A percentile compares a stretch with the other conserved stretches of the same genome.
phyloP scores from a whole-genome alignment of 1,139 yeast species.

The Magnusiomyces suaveolens region DNA sequence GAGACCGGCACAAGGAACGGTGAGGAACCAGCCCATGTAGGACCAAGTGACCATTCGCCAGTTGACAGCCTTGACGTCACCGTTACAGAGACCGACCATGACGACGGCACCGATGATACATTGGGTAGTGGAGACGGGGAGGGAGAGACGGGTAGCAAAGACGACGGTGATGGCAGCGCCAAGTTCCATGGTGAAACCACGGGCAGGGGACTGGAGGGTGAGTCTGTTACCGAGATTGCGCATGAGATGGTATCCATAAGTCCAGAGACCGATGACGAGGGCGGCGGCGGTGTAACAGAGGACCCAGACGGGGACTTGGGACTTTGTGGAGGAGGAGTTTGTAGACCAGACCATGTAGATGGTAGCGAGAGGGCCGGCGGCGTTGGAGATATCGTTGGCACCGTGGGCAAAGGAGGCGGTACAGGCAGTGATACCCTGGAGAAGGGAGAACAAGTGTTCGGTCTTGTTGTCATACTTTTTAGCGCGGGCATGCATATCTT shows the following conservation, averaged over 20 bases:
- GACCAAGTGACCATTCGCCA: conserved; percentile 74
- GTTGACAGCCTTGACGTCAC: conserved; percentile 53
- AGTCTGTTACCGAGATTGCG: conserved; percentile 62
- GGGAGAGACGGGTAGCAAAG: conserved; percentile 61
- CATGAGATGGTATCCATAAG: conserved; percentile 65
- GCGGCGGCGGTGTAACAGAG: conserved; percentile 60
- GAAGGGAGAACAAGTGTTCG: conserved; percentile 59
- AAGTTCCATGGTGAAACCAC: conserved; percentile 71
- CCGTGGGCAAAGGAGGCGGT: conserved; percentile 77
- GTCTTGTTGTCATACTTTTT: conserved; percentile 62
- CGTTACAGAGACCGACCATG: conserved; percentile 65
- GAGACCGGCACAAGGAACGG: conserved; percentile 66
- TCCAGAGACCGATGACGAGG: conserved; percentile 62
- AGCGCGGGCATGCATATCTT: conserved; percentile 46
- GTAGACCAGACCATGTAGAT: conserved; percentile 54
- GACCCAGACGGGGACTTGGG: conserved; percentile 65
- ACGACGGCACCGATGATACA: conserved; percentile 76
- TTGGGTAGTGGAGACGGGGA: conserved; percentile 72
- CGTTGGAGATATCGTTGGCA: conserved; percentile 71
- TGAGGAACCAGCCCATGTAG: conserved; percentile 62
- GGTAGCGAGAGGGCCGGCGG: conserved; percentile 67
- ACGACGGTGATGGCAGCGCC: conserved; percentile 73
- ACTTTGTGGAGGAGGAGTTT: conserved; percentile 40
- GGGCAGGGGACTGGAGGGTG: conserved; percentile 67
- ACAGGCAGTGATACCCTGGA: conserved; percentile 66